Conservation (phyloP, 176 grass and related monocot species). For the Otatea glauca region DNA sequence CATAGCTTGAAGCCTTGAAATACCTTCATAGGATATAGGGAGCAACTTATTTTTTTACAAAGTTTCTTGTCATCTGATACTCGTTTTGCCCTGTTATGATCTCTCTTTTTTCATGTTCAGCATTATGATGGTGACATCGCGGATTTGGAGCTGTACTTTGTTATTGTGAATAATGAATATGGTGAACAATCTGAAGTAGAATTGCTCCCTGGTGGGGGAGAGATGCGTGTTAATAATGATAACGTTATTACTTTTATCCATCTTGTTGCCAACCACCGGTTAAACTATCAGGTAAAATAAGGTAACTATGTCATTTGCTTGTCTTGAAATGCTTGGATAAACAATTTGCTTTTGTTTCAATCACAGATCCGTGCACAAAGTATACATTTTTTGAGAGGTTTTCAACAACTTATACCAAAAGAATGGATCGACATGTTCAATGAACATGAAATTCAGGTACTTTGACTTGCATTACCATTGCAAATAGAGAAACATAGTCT, state of each 20-base stretch:
- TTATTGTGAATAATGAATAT: slow-evolving; percentile 97
- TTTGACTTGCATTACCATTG: slow-evolving; percentile 16
- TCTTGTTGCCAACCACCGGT: slow-evolving; percentile 88
- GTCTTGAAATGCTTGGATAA: slow-evolving; percentile 24
- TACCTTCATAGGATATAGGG: slow-evolving; percentile 5
- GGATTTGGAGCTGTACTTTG: slow-evolving; percentile 94
- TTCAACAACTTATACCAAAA: slow-evolving; percentile 92
- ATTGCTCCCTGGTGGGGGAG: slow-evolving; percentile 78
- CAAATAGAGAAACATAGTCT: neutral
- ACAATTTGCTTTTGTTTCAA: slow-evolving; percentile 40
- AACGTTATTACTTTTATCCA: slow-evolving; percentile 99
- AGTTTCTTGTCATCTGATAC: slow-evolving; percentile 4
- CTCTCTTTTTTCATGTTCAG: slow-evolving; percentile 43
- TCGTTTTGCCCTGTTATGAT: slow-evolving; percentile 4
- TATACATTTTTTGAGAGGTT: slow-evolving; percentile 89
- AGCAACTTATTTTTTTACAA: neutral
- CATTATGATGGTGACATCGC: slow-evolving; percentile 86
- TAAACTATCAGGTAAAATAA: slow-evolving; percentile 85
- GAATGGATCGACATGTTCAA: slow-evolving; percentile 99
- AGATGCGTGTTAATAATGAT: slow-evolving; percentile 87
- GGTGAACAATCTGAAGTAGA: slow-evolving; percentile 98
- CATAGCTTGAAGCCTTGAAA: neutral
- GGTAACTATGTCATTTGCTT: slow-evolving; percentile 28
- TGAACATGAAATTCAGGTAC: slow-evolving; percentile 99
- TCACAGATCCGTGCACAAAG: slow-evolving; percentile 87